Evolutionary conservation across 768 basidiomycete genomes (phyloP), one percentile per base, ranked within the genome.

Genomic region (Tubosaeta sp.): DNA sequence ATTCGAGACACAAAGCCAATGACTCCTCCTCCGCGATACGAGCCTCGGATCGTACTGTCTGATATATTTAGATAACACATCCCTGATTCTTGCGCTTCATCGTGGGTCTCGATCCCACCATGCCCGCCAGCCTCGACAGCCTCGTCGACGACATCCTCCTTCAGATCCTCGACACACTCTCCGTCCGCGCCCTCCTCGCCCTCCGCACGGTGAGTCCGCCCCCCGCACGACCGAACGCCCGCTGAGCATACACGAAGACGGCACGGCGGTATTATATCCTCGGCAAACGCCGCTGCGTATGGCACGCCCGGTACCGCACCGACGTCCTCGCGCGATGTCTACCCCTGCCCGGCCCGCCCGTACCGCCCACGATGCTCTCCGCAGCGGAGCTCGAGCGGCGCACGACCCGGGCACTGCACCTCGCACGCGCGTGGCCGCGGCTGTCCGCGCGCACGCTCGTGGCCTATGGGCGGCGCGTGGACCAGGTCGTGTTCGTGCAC

Each of bases 71-170:
- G 42, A 38, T 26, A 46, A 37, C 34, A 32, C 10, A n/a, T 19
- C 37, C 13, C 26, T 44, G 41, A 31, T 41, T 25, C 26, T 44
- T 22, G 14, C 35, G 26, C 19, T 47, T 27, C 54, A 25, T 38
- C 49, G 45, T 47, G 41, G 35, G 48, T 17, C 49, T 29, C 27
- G 27, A 29, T 29, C n/a, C n/a, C 48, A 2, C 26, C 48, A 52
- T 51, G 51, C 13, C 50, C n/a, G 49, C 27, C 48, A 52, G 55
- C 33, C 29, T 66, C 0, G 67, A 66, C 51, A 55, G n/a, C 25
- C 55, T 66, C 16, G 62, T 62, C 34, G 65, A 66, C n/a, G 65
- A 66, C 31, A 34, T 66, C 41, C n/a, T 66, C 11, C 48, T 66
- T 17, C 60, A 57, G 5, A 53, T 66, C 13, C 16, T 66, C 4